phyloP scores from a whole-genome alignment of 805 yeast genomes.

The Wickerhamomyces strasburgensis region DNA sequence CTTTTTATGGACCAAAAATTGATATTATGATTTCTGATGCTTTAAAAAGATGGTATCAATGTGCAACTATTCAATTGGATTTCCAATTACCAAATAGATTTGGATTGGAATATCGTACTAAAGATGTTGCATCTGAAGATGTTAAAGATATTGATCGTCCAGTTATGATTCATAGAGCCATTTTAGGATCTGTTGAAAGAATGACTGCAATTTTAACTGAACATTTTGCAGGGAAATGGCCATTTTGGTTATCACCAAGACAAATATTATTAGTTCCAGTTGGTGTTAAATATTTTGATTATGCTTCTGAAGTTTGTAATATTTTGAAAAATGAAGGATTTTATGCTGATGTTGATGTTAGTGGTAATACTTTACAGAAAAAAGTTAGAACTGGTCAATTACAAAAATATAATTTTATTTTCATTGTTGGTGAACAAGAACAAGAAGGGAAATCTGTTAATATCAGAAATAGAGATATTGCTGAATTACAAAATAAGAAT shows the following conservation, averaged over 20 bases:
- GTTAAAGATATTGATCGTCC: conserved; percentile 71
- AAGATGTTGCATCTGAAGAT: conserved; percentile 43
- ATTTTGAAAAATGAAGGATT: conserved; percentile 67
- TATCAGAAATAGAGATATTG: conserved; percentile 94
- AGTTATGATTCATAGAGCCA: conserved; percentile 99
- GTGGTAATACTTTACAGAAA: conserved; percentile 97
- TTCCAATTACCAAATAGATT: conserved; percentile 97
- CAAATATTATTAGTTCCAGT: conserved; percentile 96
- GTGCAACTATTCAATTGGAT: conserved; percentile 98
- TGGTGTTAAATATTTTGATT: conserved; percentile 87
- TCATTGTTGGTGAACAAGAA: conserved; percentile 96
- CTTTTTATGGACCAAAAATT: conserved; percentile 92
- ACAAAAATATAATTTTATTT: conserved; percentile 90
- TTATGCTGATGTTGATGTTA: conserved; percentile 87
- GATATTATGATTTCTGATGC: conserved; percentile 96
- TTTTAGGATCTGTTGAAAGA: conserved; percentile 96
- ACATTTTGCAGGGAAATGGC: conserved; percentile 99
- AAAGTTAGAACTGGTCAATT: conserved; percentile 96
- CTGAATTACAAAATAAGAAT: conserved; percentile 88
- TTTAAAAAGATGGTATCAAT: conserved; percentile 94
- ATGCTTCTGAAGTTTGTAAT: conserved; percentile 79
- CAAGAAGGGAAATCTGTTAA: conserved; percentile 75
- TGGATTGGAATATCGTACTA: conserved; percentile 79
- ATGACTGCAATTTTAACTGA: conserved; percentile 98
- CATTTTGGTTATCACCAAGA: conserved; percentile 99